Evolutionary conservation across 2,329 filamentous ascomycete genomes (phyloP).

Genomic region (Pezizomycotina sp.): DNA sequence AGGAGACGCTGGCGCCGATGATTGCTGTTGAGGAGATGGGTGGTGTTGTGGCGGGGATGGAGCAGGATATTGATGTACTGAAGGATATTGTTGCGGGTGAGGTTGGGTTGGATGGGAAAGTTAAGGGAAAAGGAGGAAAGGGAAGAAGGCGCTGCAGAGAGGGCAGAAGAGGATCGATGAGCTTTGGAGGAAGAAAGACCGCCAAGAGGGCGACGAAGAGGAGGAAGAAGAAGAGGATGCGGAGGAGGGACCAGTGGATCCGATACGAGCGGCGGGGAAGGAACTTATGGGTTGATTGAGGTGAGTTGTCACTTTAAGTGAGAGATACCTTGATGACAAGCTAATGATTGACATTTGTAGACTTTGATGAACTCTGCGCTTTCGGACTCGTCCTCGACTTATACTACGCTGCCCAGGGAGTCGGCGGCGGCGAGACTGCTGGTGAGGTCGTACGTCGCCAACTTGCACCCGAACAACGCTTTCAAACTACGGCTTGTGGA

Average conservation of each 20-base stretch:
- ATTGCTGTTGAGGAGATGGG: conserved; percentile 17
- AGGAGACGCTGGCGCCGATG: conserved; percentile 9
- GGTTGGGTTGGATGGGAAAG: background rate
- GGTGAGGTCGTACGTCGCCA: conserved; percentile 14
- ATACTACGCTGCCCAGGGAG: conserved; percentile 14
- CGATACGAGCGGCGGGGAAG: no score
- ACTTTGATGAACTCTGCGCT: conserved; percentile 14
- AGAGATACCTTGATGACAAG: background rate
- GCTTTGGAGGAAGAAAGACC: conserved; percentile 13
- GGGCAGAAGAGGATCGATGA: conserved; percentile 16
- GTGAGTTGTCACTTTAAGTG: conserved; percentile 5
- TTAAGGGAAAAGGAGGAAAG: no score
- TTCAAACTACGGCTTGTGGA: conserved; percentile 16
- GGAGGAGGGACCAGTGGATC: no score
- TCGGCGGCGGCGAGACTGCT: conserved; percentile 16
- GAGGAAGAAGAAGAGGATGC: no score
- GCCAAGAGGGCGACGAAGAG: conserved; percentile 1
- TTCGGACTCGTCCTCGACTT: conserved; percentile 10
- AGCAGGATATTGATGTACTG: conserved; percentile 7
- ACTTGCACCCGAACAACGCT: conserved; percentile 17
- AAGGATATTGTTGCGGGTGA: conserved; percentile 8
- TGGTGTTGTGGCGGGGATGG: conserved; percentile 13
- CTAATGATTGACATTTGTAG: conserved; percentile 1
- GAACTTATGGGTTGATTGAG: conserved; percentile 10
- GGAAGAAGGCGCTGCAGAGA: conserved; percentile 11